Evolutionary conservation across 768 basidiomycete genomes (phyloP), one percentile per base, ranked within the genome.

Genomic region (Coprinellus micaceus): DNA sequence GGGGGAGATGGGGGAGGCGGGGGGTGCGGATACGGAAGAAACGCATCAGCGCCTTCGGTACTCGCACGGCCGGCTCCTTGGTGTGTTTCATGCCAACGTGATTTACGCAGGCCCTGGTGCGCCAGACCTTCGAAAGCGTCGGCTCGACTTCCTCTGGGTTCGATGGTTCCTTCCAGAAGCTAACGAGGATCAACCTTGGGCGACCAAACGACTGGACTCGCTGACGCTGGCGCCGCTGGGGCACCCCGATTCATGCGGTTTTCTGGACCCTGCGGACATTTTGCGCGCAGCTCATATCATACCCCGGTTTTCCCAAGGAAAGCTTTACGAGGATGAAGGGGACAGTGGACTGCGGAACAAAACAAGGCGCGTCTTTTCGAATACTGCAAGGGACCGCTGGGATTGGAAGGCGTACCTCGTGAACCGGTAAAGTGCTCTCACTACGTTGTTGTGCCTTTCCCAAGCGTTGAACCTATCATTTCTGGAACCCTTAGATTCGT

Each of bases 231-330:
- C 52, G 13, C 28, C 41, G 17, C 13, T 44, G 9, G 25, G 7
- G 1, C 4, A 24, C 3, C 52, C 37, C 5, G 24, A 53, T 19
- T 9, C 22, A 5, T 24, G 19, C 52, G 37, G 39, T 26, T 53
- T 53, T 24, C 36, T 53, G n/a, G 52, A 53, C 30, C 52, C 52
- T 2, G 9, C 4, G 3, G 52, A 53, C 25, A 37, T 53, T 25
- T 37, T 53, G 17, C 52, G 52, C 2, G 52, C 52, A 11, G 29
- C 37, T 19, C 52, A 53, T 36, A 53, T 53, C 37, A 43, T 53
- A 13, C 52, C 52, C n/a, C 21, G 52, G 2, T 53, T 53, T 21
- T 53, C 39, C 7, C 21, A 15, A 28, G 37, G 39, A 3, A 12
- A 21, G 5, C 37, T 17, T 13, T 28, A 39, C 37, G 28, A 26